Evolutionary conservation across 2,329 filamentous ascomycete species (phyloP), one percentile per base, ranked within the genome.

Genomic region (Fusarium beomiforme): DNA sequence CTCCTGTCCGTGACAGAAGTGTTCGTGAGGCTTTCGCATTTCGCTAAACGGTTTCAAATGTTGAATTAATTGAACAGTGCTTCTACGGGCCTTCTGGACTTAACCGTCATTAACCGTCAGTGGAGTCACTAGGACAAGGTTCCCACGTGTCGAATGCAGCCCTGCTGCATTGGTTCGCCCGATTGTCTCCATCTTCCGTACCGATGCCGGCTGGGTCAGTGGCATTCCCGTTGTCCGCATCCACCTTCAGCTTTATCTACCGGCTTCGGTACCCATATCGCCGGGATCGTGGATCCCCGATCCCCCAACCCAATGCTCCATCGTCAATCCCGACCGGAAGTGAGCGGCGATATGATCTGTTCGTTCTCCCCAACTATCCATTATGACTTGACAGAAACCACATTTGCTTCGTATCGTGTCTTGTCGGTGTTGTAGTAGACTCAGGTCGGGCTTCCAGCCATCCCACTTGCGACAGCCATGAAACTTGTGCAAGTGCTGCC

Each of bases 371-470:
- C 78, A 79, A 43, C 71, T 77, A 3, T 70, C 66, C 67, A 78
- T 69, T 7, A 37, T 43, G 3, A 66, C 54, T 21, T 73, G 68
- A 55, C 78, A 79, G 55, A 79, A 79, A 7, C 78, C 78, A 56
- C 78, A 79, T 19, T 69, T 72, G 41, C 77, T 79, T 19, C 70
- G 59, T 8, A 79, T 43, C 2, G 47, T 59, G 34, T 78, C 78
- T 49, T 80, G 74, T 13, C 75, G 69, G 58, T 77, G 76, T 42
- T 78, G 78, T 8, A 82, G 71, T 43, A 80, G 62, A 33, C 75
- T 74, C 29, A 83, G 69, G 34, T 83, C 77, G 4, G 78, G 81
- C 77, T 68, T 88, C 86, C 87, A 89, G 79, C 82, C 81, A 7
- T 77, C 82, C 83, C 71, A 84, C 70, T 59, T 83, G 78, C 85